Evolutionary conservation across 202 grass and related monocot genomes (phyloP).

Genomic region (Carex sylvatica): DNA sequence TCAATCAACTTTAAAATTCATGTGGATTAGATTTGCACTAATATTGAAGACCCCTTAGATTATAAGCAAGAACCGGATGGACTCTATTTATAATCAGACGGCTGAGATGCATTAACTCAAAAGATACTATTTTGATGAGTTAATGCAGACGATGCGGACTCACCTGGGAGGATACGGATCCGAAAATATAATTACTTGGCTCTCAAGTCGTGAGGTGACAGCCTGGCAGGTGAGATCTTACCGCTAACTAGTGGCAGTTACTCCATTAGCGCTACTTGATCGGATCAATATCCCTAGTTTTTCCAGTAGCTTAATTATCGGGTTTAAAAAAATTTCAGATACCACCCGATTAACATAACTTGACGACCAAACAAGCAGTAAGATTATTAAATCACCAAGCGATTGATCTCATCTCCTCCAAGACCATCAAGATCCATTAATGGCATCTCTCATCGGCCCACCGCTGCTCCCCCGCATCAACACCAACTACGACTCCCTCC

Average conservation of each 20-base stretch:
- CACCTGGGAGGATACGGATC: too few relatives aligned
- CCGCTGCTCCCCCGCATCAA: not conserved
- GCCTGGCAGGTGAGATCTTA: not conserved
- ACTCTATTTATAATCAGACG: too few relatives aligned
- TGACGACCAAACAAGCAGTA: not conserved
- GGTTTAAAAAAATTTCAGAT: not conserved
- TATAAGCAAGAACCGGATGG: too few relatives aligned
- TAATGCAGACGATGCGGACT: too few relatives aligned
- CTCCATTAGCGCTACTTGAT: not conserved
- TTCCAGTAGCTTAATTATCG: not conserved
- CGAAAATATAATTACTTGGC: not conserved
- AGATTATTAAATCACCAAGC: slow-evolving; percentile 9
- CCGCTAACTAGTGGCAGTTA: not conserved
- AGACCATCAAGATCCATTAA: not conserved
- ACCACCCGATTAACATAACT: not conserved
- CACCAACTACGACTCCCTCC: not conserved
- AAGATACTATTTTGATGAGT: too few relatives aligned
- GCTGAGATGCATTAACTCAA: too few relatives aligned
- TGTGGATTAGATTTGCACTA: too few relatives aligned
- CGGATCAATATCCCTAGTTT: not conserved
- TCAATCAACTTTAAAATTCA: too few relatives aligned
- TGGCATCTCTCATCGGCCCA: slow-evolving; percentile 10
- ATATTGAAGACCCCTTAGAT: too few relatives aligned
- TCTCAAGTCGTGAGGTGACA: not conserved
- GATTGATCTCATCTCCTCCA: not conserved